phyloP scores from a whole-genome alignment of 495 filamentous ascomycete species.

The Talaromyces nanjingensis region DNA sequence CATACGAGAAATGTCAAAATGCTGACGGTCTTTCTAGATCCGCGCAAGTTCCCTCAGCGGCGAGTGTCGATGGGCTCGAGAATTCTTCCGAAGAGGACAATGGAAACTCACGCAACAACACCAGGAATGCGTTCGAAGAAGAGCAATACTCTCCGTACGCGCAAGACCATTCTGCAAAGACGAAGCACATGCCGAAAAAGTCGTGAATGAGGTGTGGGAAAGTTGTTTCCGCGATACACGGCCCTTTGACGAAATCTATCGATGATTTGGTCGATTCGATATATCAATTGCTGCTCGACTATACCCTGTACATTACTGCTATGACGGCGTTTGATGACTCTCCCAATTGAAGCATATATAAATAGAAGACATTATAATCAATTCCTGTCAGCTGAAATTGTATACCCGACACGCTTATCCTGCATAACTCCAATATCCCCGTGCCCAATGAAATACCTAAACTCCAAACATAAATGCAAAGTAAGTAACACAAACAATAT shows the following conservation, averaged over 20 bases:
- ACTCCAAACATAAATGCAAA: constrained; percentile 9
- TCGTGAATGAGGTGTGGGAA: constrained; percentile 96
- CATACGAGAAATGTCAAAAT: neutral
- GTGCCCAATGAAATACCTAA: neutral
- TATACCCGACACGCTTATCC: neutral
- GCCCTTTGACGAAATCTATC: constrained; percentile 94
- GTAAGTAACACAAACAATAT: neutral
- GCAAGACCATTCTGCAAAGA: constrained; percentile 73
- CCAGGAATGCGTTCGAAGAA: constrained; percentile 79
- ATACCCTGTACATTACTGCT: constrained; percentile 11
- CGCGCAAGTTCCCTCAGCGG: constrained; percentile 85
- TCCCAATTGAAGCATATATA: constrained; percentile 1
- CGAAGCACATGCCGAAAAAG: constrained; percentile 75
- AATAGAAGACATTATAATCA: neutral
- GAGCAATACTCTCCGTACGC: constrained; percentile 71
- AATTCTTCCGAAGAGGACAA: constrained; percentile 75
- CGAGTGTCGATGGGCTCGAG: constrained; percentile 85
- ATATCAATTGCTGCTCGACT: constrained; percentile 8
- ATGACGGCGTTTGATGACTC: constrained; percentile 6
- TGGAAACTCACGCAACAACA: constrained; percentile 87
- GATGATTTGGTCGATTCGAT: constrained; percentile 41
- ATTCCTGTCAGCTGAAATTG: neutral
- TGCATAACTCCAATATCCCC: neutral
- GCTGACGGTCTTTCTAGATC: constrained; percentile 49
- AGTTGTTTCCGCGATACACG: constrained; percentile 91